A percentile compares a stretch with the other conserved stretches of the same genome.
These are phyloP conservation scores for Saccharomycopsis sp. DNA, from an alignment of 805 yeast genomes.

Conservation along the genomic window DNA sequence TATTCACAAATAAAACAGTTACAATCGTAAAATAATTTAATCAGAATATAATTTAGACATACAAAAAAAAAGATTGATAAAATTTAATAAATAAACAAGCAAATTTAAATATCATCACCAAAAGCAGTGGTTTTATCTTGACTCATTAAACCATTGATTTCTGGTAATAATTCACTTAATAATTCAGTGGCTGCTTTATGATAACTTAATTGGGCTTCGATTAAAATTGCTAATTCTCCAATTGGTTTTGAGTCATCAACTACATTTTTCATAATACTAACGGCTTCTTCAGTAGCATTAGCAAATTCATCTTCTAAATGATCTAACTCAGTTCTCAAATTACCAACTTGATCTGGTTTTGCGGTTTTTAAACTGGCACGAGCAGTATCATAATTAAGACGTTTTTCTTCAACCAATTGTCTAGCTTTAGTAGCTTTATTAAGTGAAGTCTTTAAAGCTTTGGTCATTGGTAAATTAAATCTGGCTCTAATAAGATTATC, in stretches of 20 bases:
- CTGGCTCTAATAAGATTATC: slow-evolving; percentile 61
- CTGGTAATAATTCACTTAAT: slow-evolving; percentile 53
- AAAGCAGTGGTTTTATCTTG: slow-evolving; percentile 29
- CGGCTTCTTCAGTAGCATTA: slow-evolving; percentile 81
- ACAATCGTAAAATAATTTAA: too few relatives aligned
- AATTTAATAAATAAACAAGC: too few relatives aligned
- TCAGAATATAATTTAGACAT: too few relatives aligned
- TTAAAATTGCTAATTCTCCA: slow-evolving; percentile 55
- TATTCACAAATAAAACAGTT: too few relatives aligned
- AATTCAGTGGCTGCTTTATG: slow-evolving; percentile 66
- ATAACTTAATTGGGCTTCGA: slow-evolving; percentile 71
- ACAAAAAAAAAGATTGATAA: too few relatives aligned
- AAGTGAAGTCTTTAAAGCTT: slow-evolving; percentile 50
- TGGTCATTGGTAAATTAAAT: slow-evolving; percentile 57
- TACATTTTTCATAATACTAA: slow-evolving; percentile 70
- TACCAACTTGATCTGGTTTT: slow-evolving; percentile 62
- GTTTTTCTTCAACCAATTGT: slow-evolving; percentile 63
- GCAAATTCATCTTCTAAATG: slow-evolving; percentile 85
- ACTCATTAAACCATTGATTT: slow-evolving; percentile 48
- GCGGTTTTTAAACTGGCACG: slow-evolving; percentile 40
- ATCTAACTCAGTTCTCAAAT: slow-evolving; percentile 67
- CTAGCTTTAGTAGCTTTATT: slow-evolving; percentile 59
- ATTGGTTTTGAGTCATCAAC: slow-evolving; percentile 61
- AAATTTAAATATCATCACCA: slow-evolving; percentile 14
- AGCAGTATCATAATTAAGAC: slow-evolving; percentile 72